Evolutionary conservation across 129 eudicot species (phyloP).

Genomic region (Helichrysum umbraculigerum): DNA sequence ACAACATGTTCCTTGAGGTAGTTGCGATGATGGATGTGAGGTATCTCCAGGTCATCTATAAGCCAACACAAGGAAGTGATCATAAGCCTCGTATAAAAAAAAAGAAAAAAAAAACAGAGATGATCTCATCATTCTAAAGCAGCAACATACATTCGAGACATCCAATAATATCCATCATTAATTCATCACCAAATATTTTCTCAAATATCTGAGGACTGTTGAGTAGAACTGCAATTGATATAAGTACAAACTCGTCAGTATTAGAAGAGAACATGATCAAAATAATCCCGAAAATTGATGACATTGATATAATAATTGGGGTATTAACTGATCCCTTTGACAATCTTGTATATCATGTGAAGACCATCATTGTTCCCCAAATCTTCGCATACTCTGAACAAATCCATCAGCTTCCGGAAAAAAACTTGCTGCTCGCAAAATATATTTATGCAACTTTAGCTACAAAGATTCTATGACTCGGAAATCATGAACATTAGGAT

Average conservation of each 20-base stretch:
- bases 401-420: conserved; percentile 78
- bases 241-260: conserved; percentile 2
- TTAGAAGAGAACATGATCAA: conserved; percentile 4
- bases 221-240: conserved; percentile 63
- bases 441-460: conserved; percentile 15
- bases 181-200: conserved; percentile 81
- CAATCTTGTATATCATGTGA: conserved; percentile 74
- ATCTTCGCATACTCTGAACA: conserved; percentile 83
- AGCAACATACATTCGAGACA: conserved; percentile 81
- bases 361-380: conserved; percentile 74
- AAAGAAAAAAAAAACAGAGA: neutral
- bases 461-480: conserved; percentile 9
- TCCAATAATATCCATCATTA: conserved; percentile 85
- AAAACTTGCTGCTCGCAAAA: conserved; percentile 63
- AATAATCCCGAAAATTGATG: conserved; percentile 11
- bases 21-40: conserved; percentile 69
- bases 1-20: conserved; percentile 86
- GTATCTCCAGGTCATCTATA: conserved; percentile 70
- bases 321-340: conserved; percentile 79
- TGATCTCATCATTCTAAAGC: neutral
- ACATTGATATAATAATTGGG: conserved; percentile 11
- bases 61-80: conserved; percentile 24
- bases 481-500: neutral
- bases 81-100: conserved; percentile 1
- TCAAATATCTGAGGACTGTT: conserved; percentile 82